phyloP scores from a whole-genome alignment of 768 basidiomycete species.

The Rhodosporidiobolus sp. region DNA sequence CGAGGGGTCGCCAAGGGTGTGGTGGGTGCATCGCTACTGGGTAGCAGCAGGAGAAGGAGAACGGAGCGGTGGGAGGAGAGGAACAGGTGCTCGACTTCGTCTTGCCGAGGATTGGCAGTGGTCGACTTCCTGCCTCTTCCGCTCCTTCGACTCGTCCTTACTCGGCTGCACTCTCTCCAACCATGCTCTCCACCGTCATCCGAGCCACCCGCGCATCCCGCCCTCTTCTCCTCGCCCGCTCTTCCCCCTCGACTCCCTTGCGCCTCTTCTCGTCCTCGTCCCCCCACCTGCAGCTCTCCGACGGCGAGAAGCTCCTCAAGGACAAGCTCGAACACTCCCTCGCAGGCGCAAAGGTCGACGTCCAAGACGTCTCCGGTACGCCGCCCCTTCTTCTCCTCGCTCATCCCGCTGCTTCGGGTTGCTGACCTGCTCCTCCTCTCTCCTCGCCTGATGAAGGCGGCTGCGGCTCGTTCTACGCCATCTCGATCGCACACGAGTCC shows the following conservation, averaged over 20 bases:
- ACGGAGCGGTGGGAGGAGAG: neutral
- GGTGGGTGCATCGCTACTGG: neutral
- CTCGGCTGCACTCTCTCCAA: neutral
- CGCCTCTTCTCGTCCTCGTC: conserved; percentile 1
- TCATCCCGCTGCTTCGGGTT: neutral
- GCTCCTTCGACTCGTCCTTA: neutral
- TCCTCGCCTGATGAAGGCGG: conserved; percentile 60
- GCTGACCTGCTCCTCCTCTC: neutral
- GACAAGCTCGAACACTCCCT: conserved; percentile 71
- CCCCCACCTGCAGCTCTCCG: conserved; percentile 1
- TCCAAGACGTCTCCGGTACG: conserved; percentile 93
- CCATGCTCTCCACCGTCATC: neutral
- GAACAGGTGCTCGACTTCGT: neutral
- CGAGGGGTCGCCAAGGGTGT: neutral
- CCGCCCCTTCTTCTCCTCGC: conserved; percentile 10
- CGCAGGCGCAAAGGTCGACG: conserved; percentile 72
- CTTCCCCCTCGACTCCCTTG: neutral
- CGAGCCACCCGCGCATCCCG: neutral
- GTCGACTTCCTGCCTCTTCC: too few species aligned
- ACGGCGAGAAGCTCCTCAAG: conserved; percentile 67
- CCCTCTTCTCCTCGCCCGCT: neutral
- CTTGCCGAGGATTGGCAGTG: too few species aligned
- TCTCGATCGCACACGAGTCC: conserved; percentile 73
- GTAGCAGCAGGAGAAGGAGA: neutral
- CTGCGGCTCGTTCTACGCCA: conserved; percentile 95